Percentiles rank a stretch among this genome's conserved stretches.
phyloP scores from a whole-genome alignment of 2,329 filamentous ascomycete species.

The Sclerotiophoma versabilis region DNA sequence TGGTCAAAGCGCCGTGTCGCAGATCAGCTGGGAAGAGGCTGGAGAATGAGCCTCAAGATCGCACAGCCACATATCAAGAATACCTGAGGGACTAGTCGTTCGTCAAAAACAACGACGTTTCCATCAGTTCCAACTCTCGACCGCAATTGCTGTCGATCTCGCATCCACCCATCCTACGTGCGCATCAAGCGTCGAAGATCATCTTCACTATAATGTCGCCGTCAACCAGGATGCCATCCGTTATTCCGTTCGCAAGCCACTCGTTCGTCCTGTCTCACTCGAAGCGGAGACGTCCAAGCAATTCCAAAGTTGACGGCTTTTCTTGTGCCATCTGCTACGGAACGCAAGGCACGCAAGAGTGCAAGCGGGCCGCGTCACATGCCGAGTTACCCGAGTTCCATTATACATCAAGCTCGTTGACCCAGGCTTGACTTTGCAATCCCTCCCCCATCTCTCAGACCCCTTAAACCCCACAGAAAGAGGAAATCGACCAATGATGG shows the following conservation, averaged over 20 bases:
- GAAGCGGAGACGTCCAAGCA: neutral
- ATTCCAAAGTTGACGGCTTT: neutral
- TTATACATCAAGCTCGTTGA: constrained; percentile 5
- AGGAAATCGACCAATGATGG: neutral
- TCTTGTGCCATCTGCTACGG: constrained; percentile 2
- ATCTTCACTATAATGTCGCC: neutral
- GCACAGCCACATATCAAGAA: constrained; percentile 14
- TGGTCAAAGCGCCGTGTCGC: neutral
- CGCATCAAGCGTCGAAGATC: neutral
- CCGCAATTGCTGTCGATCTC: neutral
- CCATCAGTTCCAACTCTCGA: neutral
- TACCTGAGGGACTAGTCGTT: neutral
- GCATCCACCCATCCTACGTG: neutral
- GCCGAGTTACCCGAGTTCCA: constrained; percentile 13
- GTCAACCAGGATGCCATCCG: neutral
- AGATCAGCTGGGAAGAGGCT: constrained; percentile 5
- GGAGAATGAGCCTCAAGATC: constrained; percentile 6
- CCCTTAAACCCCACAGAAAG: neutral
- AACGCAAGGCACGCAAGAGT: constrained; percentile 10
- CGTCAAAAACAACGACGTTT: neutral
- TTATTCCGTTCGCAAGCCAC: neutral
- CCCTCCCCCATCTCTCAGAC: neutral
- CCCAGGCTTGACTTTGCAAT: neutral
- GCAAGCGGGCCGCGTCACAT: constrained; percentile 7
- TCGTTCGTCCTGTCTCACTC: neutral